Evolutionary conservation across 2,329 filamentous ascomycete species (phyloP).

Genomic region (Gyromitra esculenta): DNA sequence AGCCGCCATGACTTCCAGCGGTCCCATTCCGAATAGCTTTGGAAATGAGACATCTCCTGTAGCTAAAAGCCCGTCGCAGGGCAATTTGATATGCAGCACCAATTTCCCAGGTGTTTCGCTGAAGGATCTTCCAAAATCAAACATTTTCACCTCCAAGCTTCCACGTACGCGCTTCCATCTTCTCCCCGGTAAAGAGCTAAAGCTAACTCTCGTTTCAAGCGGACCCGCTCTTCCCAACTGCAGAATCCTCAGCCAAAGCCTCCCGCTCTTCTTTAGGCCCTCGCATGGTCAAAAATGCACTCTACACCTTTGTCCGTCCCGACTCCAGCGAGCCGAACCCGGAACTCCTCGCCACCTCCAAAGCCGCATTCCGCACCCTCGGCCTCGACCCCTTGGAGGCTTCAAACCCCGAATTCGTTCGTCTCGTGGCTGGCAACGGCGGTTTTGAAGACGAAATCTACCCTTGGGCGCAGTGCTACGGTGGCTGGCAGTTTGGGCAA

Average conservation of each 20-base stretch:
- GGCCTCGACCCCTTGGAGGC: constrained; percentile 76
- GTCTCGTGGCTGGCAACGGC: constrained; percentile 82
- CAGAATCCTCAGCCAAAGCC: constrained; percentile 80
- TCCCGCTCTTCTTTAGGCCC: constrained; percentile 80
- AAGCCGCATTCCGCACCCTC: constrained; percentile 80
- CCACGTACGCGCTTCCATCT: constrained; percentile 41
- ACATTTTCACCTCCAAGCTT: constrained; percentile 69
- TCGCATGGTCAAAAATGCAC: constrained; percentile 81
- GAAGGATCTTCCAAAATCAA: constrained; percentile 70
- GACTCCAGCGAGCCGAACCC: constrained; percentile 72
- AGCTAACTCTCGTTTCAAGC: constrained; percentile 73
- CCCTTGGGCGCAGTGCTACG: constrained; percentile 98
- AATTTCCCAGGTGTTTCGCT: constrained; percentile 59
- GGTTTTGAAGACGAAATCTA: constrained; percentile 82
- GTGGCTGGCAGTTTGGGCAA: constrained; percentile 73
- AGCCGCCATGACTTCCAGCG: constrained; percentile 19
- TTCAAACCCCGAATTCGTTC: constrained; percentile 76
- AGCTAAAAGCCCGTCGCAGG: neutral
- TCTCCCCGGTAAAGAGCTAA: neutral
- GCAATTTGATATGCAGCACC: neutral
- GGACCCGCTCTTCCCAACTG: constrained; percentile 81
- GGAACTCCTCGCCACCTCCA: constrained; percentile 83
- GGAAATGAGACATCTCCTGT: neutral
- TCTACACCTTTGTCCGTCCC: constrained; percentile 91
- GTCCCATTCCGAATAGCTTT: constrained; percentile 5